Evolutionary conservation across 2,329 filamentous ascomycete species (phyloP).

Genomic region (Zelopaecilomyces penicillatus): DNA sequence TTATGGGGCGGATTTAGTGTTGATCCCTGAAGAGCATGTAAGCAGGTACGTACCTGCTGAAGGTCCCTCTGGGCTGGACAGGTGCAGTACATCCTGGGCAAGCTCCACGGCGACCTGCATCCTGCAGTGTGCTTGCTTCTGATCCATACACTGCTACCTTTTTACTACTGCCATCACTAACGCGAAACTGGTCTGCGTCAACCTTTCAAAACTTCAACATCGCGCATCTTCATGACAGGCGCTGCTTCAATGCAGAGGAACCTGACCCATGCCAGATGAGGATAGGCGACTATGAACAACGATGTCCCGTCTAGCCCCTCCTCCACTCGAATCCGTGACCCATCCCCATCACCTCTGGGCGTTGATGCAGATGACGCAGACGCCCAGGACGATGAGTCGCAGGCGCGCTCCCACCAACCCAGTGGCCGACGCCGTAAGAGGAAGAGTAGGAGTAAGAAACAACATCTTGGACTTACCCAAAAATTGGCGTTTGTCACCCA

Average conservation of each 20-base stretch:
- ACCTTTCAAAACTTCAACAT: background rate
- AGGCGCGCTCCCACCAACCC: slow-evolving; percentile 15
- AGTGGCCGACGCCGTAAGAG: slow-evolving; percentile 24
- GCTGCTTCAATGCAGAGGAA: slow-evolving; percentile 10
- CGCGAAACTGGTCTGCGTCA: background rate
- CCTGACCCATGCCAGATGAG: slow-evolving; percentile 24
- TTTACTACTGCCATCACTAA: background rate
- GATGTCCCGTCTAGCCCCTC: slow-evolving; percentile 36
- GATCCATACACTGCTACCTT: no score
- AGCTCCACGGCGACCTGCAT: background rate
- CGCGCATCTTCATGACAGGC: background rate
- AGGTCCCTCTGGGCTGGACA: background rate
- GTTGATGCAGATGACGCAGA: slow-evolving; percentile 12
- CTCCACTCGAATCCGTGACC: slow-evolving; percentile 24
- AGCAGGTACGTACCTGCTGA: background rate
- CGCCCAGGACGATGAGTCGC: slow-evolving; percentile 3
- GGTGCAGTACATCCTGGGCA: background rate
- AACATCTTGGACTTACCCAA: slow-evolving; percentile 39
- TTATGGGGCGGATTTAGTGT: slow-evolving; percentile 27
- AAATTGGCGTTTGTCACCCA: slow-evolving; percentile 54
- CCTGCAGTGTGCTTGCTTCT: background rate
- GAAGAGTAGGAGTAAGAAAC: slow-evolving; percentile 28
- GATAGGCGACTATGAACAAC: slow-evolving; percentile 42
- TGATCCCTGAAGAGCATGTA: slow-evolving; percentile 1
- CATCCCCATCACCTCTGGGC: slow-evolving; percentile 7